Evolutionary conservation across 1,284 basidiomycete species (phyloP), one percentile per base, ranked within the genome.

Genomic region (Microbotryomycetes sp.): DNA sequence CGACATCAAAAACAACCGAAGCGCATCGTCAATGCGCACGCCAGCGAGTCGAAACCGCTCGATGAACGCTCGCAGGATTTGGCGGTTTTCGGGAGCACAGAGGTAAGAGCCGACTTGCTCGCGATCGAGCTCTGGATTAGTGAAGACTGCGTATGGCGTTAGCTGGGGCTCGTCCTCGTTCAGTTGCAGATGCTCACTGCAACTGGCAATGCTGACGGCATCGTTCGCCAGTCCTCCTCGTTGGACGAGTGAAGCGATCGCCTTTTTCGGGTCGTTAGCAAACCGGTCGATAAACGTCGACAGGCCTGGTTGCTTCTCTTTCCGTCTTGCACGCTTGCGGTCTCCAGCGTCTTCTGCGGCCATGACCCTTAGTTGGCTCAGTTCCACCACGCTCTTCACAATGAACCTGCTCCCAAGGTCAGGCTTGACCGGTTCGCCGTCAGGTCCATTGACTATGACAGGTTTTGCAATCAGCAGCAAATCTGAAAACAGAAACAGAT

Each of bases 401-500:
- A 89, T 76, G 73, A 90, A 96, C 70, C 86, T 86, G 72, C 86
- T 81, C 69, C 94, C 89, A 53, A 88, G 81, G 1, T 85, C 85
- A 9, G 85, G 82, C 64, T 83, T 84, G 62, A 63, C 54, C 6
- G 63, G 68, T 24, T 67, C 69, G 28, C 66, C 83, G 79, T 66
- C 86, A 3, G 61, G 54, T 28, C 65, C 54, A 15, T 66, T 61
- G 15, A 56, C 69, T 46, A 78, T 73, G 48, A 81, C 57, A 0
- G 81, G 80, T 70, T 82, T 82, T 35, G 80, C 78, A 64, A 98
- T 85, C 73, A 98, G 83, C 49, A 98, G 81, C 52, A 97, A 81
- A 74, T 99, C 96, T 73, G 81, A 89, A 81, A 98, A 98, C 24
- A 98, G 80, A 78, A 97, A 93, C 15, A 98, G 81, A 78, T 91